A percentile compares a stretch with the other conserved stretches of the same genome.
These are phyloP conservation scores for Penicillium coffeae DNA, from an alignment of 495 filamentous ascomycete species.

Conservation along the genomic window DNA sequence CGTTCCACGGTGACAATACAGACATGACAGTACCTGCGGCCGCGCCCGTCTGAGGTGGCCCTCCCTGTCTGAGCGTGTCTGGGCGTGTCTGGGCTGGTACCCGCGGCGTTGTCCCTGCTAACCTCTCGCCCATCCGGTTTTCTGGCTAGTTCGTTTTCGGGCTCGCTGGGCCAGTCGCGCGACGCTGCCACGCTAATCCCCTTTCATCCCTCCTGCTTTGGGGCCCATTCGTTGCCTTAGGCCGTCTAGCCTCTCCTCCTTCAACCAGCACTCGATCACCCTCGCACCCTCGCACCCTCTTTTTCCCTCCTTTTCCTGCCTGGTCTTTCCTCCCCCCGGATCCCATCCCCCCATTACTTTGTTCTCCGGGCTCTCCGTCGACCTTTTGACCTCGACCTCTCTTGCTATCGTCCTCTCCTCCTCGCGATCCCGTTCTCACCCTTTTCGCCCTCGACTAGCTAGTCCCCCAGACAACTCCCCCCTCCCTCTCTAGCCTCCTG, in stretches of 20 bases:
- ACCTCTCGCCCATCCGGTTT: slow-evolving; percentile 6
- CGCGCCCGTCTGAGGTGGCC: background rate
- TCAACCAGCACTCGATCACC: slow-evolving; percentile 19
- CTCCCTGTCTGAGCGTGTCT: too few relatives aligned
- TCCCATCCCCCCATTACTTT: slow-evolving; percentile 24
- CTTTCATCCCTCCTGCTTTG: slow-evolving; percentile 17
- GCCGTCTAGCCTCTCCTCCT: slow-evolving; percentile 25
- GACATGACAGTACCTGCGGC: too few relatives aligned
- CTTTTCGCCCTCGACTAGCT: slow-evolving; percentile 26
- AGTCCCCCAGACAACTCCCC: slow-evolving; percentile 24
- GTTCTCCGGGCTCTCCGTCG: slow-evolving; percentile 18
- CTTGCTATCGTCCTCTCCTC: slow-evolving; percentile 27
- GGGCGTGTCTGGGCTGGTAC: too few relatives aligned
- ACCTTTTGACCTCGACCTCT: slow-evolving; percentile 17
- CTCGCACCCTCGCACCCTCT: slow-evolving; percentile 28
- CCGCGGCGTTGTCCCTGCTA: slow-evolving; percentile 1
- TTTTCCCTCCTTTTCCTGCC: slow-evolving; percentile 30
- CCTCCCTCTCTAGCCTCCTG: slow-evolving; percentile 16
- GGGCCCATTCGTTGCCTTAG: slow-evolving; percentile 26
- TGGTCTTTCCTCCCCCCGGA: slow-evolving; percentile 24
- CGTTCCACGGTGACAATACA: background rate
- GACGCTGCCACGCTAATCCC: slow-evolving; percentile 17
- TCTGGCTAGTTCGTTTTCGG: slow-evolving; percentile 8
- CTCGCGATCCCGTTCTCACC: slow-evolving; percentile 31
- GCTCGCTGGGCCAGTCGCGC: slow-evolving; percentile 11